A percentile compares a stretch with the other conserved stretches of the same genome.
phyloP scores from a whole-genome alignment of 1,284 basidiomycete genomes.

The Boletus smithii region DNA sequence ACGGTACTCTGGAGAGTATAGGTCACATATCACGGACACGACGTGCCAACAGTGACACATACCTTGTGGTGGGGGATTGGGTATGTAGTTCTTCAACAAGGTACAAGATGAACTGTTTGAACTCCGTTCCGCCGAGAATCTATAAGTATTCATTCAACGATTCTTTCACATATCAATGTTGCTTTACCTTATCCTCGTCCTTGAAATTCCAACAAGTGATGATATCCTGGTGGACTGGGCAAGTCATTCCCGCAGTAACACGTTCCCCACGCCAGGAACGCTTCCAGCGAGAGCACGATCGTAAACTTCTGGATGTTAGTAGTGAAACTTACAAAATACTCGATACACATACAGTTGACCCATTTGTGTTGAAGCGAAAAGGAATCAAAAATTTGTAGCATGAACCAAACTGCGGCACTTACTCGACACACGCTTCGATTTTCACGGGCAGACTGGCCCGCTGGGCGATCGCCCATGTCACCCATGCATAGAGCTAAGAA shows the following conservation, averaged over 20 bases:
- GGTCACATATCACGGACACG: neutral
- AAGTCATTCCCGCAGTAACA: slow-evolving; percentile 8
- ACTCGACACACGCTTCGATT: slow-evolving; percentile 11
- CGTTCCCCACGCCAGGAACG: slow-evolving; percentile 1
- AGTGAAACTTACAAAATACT: neutral
- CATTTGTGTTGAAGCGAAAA: slow-evolving; percentile 2
- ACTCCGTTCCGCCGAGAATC: slow-evolving; percentile 10
- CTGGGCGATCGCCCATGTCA: slow-evolving; percentile 10
- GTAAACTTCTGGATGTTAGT: slow-evolving; percentile 1
- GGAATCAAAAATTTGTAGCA: neutral
- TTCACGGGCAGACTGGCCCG: slow-evolving; percentile 7
- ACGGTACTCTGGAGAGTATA: neutral
- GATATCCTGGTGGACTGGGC: slow-evolving; percentile 8
- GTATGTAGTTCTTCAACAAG: slow-evolving; percentile 7
- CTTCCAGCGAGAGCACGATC: slow-evolving; percentile 2
- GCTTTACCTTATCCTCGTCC: slow-evolving; percentile 3
- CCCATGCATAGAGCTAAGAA: slow-evolving; percentile 3
- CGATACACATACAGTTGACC: slow-evolving; percentile 6
- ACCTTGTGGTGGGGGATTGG: neutral
- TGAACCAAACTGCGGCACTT: neutral
- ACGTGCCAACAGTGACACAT: neutral
- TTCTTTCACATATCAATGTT: neutral
- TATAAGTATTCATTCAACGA: neutral
- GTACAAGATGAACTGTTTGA: slow-evolving; percentile 8
- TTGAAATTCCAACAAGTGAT: slow-evolving; percentile 11